Percentiles rank a stretch among this genome's conserved stretches.
Conservation (phyloP, 306 rosid species). For the Dryas alaskensis region DNA sequence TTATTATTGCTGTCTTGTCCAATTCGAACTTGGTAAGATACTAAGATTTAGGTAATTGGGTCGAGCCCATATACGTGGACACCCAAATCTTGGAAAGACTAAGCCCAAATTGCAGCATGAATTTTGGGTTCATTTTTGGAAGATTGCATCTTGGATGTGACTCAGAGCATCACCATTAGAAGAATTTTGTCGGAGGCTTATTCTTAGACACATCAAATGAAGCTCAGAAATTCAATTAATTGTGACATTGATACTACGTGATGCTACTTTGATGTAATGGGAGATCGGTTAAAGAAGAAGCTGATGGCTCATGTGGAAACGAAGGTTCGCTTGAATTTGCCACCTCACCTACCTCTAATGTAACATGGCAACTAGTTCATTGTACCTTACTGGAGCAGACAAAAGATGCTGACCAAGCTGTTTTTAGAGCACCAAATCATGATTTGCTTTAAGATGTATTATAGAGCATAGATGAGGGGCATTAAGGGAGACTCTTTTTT, state of each 20-base stretch:
- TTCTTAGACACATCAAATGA: background rate
- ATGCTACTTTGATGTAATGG: background rate
- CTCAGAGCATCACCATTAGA: no score
- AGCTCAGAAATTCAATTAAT: background rate
- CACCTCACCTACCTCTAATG: slow-evolving; percentile 3
- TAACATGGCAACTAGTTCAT: slow-evolving; percentile 15
- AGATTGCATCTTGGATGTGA: no score
- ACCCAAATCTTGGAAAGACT: background rate
- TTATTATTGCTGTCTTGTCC: no score
- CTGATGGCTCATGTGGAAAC: background rate
- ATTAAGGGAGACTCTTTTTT: background rate
- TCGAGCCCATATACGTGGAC: no score
- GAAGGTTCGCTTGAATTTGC: slow-evolving; percentile 12
- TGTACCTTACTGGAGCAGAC: slow-evolving; percentile 1
- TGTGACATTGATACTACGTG: slow-evolving; percentile 8
- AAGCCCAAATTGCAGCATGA: background rate
- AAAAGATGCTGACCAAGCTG: background rate
- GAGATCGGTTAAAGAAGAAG: background rate
- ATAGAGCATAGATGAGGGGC: background rate
- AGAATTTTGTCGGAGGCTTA: no score
- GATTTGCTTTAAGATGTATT: background rate
- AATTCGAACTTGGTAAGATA: no score
- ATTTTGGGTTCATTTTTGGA: background rate
- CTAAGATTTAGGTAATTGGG: no score
- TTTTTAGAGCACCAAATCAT: background rate